Percentiles rank a stretch among this genome's conserved stretches.
Evolutionary conservation across 345 rosid species (phyloP).

Genomic region (Alliaria petiolata): DNA sequence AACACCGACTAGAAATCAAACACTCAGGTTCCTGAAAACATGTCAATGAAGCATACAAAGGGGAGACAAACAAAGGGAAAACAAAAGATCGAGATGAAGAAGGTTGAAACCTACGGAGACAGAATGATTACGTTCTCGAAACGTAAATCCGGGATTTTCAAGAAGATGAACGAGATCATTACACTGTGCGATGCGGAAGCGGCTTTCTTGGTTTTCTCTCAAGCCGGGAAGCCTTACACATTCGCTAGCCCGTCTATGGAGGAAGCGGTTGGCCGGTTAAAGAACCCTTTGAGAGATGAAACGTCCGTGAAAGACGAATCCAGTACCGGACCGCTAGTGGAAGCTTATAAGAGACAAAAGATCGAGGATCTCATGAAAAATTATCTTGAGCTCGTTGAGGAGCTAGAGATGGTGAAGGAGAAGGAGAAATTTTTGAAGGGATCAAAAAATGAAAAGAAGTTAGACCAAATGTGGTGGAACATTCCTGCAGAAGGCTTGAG

Average conservation of each 20-base stretch:
- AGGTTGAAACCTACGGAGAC: conserved; percentile 20
- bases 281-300: background rate
- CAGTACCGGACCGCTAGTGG: conserved; percentile 17
- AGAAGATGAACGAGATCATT: conserved; percentile 40
- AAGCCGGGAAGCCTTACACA: conserved; percentile 35
- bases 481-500: background rate
- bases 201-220: conserved; percentile 31
- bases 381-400: background rate
- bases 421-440: background rate
- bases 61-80: conserved; percentile 27
- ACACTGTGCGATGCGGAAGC: conserved; percentile 30
- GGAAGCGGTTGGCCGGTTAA: conserved; percentile 7
- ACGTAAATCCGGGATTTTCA: conserved; percentile 37
- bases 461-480: conserved; percentile 1
- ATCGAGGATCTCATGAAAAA: conserved; percentile 17
- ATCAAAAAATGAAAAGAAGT: background rate
- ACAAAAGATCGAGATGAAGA: conserved; percentile 34
- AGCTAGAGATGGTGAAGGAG: conserved; percentile 21
- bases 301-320: background rate
- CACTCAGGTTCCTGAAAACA: background rate
- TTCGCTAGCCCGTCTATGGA: conserved; percentile 40
- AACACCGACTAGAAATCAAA: background rate
- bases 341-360: conserved; percentile 27
- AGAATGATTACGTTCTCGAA: conserved; percentile 40
- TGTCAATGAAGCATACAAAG: background rate